Percentiles rank a stretch among this genome's conserved stretches.
Conservation (phyloP, 2,329 filamentous ascomycete species). For the Aureobasidium leucospermi region DNA sequence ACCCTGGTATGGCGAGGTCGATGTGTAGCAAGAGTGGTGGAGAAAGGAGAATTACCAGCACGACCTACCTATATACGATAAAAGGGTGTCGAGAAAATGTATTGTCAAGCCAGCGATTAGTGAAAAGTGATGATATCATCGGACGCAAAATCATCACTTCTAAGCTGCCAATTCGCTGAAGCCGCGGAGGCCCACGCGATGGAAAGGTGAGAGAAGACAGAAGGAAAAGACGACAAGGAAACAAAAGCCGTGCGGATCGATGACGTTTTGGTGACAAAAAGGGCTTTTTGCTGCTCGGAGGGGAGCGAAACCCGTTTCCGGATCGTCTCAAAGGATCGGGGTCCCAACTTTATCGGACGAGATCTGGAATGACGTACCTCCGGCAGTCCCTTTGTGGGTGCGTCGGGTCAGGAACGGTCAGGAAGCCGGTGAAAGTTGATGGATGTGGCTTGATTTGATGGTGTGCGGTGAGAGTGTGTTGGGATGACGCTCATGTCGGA, state of each 20-base stretch:
- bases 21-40: background rate
- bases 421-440: background rate
- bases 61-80: background rate
- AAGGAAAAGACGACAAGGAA: background rate
- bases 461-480: background rate
- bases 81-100: background rate
- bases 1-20: background rate
- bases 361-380: background rate
- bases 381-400: background rate
- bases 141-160: background rate
- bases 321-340: background rate
- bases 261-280: background rate
- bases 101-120: background rate
- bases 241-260: conserved; percentile 6
- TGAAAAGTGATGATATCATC: background rate
- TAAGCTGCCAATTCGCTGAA: background rate
- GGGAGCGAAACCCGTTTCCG: background rate
- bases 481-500: background rate
- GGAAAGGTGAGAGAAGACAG: background rate
- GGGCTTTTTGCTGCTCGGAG: background rate
- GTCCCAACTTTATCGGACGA: background rate
- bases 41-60: background rate
- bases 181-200: conserved; percentile 1
- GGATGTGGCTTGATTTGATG: background rate
- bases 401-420: background rate